phyloP scores from a whole-genome alignment of 2,329 filamentous ascomycete species.

The Penicillium sp. region DNA sequence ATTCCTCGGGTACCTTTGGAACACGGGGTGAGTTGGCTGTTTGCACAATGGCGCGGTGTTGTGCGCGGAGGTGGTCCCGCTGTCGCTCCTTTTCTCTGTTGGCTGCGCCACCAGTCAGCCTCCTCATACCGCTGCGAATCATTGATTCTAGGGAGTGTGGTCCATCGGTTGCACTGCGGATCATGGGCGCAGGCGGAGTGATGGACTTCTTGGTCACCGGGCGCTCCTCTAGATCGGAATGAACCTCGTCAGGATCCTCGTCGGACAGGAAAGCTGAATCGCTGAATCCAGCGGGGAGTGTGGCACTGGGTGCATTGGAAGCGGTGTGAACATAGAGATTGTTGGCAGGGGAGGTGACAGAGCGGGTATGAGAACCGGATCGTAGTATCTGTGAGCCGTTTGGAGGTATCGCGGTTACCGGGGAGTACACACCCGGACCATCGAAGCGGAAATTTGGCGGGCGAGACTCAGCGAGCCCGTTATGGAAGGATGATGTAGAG shows the following conservation, averaged over 20 bases:
- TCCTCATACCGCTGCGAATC: conserved; percentile 48
- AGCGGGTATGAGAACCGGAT: conserved; percentile 73
- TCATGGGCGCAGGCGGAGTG: conserved; percentile 22
- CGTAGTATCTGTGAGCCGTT: conserved; percentile 44
- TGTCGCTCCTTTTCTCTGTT: conserved; percentile 46
- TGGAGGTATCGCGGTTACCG: conserved; percentile 49
- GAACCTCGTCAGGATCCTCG: conserved; percentile 72
- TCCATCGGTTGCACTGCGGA: conserved; percentile 39
- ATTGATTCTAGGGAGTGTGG: conserved; percentile 47
- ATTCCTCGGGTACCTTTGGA: conserved; percentile 49
- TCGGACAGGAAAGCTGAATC: conserved; percentile 67
- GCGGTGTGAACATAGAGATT: conserved; percentile 48
- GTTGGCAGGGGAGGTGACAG: conserved; percentile 74
- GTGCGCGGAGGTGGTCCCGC: conserved; percentile 43
- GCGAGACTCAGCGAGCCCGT: conserved; percentile 74
- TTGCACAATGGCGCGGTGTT: conserved; percentile 42
- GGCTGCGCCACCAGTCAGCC: conserved; percentile 45
- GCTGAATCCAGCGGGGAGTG: conserved; percentile 45
- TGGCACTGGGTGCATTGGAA: conserved; percentile 51
- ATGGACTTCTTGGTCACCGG: conserved; percentile 28
- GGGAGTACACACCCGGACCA: conserved; percentile 40
- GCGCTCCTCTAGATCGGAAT: conserved; percentile 80
- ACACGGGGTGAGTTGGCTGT: conserved; percentile 44
- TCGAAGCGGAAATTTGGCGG: conserved; percentile 57
- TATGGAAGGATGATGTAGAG: conserved; percentile 75